Evolutionary conservation across 1,284 basidiomycete genomes (phyloP).

Genomic region (Cryptococcus jaspeensis): DNA sequence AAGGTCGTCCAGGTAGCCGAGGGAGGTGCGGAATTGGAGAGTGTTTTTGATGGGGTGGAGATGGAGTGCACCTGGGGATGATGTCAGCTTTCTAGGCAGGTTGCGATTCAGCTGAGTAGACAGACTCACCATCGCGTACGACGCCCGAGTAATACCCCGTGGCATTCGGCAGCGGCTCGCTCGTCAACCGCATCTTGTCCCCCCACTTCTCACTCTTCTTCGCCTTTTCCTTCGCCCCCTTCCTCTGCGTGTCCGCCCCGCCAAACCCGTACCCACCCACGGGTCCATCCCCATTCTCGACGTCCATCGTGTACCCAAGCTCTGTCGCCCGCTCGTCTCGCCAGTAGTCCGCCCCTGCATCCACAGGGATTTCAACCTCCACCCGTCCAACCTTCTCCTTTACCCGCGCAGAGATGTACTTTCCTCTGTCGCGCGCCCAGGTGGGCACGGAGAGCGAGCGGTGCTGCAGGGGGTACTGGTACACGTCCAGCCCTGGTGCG

Average conservation of each 20-base stretch:
- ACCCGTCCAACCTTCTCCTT: slow-evolving; percentile 45
- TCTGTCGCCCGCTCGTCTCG: slow-evolving; percentile 47
- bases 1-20: slow-evolving; percentile 44
- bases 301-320: slow-evolving; percentile 37
- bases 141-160: slow-evolving; percentile 43
- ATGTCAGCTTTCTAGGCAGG: neutral
- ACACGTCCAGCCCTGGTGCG: slow-evolving; percentile 37
- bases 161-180: slow-evolving; percentile 40
- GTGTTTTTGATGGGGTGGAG: slow-evolving; percentile 42
- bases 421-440: slow-evolving; percentile 44
- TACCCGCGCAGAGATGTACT: slow-evolving; percentile 43
- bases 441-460: slow-evolving; percentile 31
- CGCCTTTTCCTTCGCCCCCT: slow-evolving; percentile 21
- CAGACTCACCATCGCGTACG: slow-evolving; percentile 41
- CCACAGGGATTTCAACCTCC: slow-evolving; percentile 50
- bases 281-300: slow-evolving; percentile 25
- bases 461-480: slow-evolving; percentile 49
- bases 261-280: slow-evolving; percentile 30
- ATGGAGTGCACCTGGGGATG: slow-evolving; percentile 42
- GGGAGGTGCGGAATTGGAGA: slow-evolving; percentile 47
- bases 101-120: neutral
- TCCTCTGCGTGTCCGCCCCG: slow-evolving; percentile 27
- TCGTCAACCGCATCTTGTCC: slow-evolving; percentile 47
- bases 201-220: slow-evolving; percentile 42
- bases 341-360: slow-evolving; percentile 44